Conservation (phyloP, 2,329 filamentous ascomycete species). For the Penicillium concentricum region DNA sequence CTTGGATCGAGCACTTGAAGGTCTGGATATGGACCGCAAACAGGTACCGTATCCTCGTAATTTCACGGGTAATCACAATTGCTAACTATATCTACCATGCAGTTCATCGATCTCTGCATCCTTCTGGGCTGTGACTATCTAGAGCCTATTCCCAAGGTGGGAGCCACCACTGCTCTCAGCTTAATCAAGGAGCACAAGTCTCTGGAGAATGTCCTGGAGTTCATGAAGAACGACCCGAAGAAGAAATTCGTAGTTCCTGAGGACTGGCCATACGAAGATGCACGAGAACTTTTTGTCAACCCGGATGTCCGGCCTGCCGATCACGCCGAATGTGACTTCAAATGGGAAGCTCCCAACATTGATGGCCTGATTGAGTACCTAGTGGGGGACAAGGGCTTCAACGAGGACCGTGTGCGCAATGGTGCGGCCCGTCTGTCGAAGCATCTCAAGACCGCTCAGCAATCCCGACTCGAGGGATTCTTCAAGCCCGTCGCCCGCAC, state of each 20-base stretch:
- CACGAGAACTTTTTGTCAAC: constrained; percentile 84
- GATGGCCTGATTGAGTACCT: constrained; percentile 88
- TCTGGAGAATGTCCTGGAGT: constrained; percentile 82
- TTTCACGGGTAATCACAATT: constrained; percentile 7
- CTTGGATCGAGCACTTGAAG: constrained; percentile 80
- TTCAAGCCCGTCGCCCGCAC: constrained; percentile 93
- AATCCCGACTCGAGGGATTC: constrained; percentile 90
- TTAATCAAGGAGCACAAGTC: constrained; percentile 88
- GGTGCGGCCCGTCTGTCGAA: constrained; percentile 79
- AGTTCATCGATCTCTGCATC: constrained; percentile 98
- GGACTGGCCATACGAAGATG: constrained; percentile 95
- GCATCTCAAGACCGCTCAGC: constrained; percentile 86
- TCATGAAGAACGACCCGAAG: constrained; percentile 72
- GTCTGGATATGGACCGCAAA: constrained; percentile 79
- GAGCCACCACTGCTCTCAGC: constrained; percentile 86
- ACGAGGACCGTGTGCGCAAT: constrained; percentile 83
- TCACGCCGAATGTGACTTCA: constrained; percentile 88
- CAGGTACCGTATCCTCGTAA: constrained; percentile 56
- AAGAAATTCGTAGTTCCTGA: constrained; percentile 83
- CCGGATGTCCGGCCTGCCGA: constrained; percentile 85
- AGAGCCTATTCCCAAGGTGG: constrained; percentile 92
- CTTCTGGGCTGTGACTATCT: constrained; percentile 97
- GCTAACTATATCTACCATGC: constrained; percentile 11
- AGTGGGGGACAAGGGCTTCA: constrained; percentile 94
- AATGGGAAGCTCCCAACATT: constrained; percentile 92